Evolutionary conservation across 345 rosid species (phyloP).

Genomic region (Conringia planisiliqua): DNA sequence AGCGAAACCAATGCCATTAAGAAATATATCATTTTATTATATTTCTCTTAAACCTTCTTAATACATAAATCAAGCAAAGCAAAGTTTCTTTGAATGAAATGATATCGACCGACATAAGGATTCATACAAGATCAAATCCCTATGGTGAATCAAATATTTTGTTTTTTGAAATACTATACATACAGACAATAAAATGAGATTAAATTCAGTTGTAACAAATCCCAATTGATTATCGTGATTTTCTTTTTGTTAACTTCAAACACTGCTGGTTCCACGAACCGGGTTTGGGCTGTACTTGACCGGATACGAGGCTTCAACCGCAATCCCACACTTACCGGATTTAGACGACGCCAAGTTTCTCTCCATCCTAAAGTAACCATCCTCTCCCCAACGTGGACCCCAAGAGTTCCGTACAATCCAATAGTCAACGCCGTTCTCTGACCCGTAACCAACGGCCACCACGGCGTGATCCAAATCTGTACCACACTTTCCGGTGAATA

Average conservation of each 20-base stretch:
- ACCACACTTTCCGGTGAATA: constrained; percentile 77
- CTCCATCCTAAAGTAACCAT: constrained; percentile 70
- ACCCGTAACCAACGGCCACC: constrained; percentile 76
- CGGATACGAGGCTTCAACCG: constrained; percentile 73
- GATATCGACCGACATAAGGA: constrained; percentile 22
- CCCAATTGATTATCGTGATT: constrained; percentile 4
- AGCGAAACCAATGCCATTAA: background rate
- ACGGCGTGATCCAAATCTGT: constrained; percentile 72
- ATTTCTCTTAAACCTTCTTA: background rate
- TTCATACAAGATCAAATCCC: constrained; percentile 9
- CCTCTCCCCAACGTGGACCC: constrained; percentile 85
- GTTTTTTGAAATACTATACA: constrained; percentile 19
- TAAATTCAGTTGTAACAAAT: constrained; percentile 6
- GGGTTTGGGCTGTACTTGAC: constrained; percentile 57
- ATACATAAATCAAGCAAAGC: constrained; percentile 14
- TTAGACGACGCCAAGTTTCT: constrained; percentile 37
- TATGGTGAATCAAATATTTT: constrained; percentile 15
- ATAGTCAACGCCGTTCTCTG: constrained; percentile 67
- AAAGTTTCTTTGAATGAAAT: constrained; percentile 8
- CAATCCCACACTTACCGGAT: constrained; percentile 80
- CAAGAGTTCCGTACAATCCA: constrained; percentile 92
- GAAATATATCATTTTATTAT: constrained; percentile 25
- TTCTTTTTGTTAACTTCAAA: constrained; percentile 27
- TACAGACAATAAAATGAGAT: constrained; percentile 18
- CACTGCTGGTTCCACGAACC: constrained; percentile 41